Conservation (phyloP, 2,329 filamentous ascomycete species). For the Fusarium irregulare region DNA sequence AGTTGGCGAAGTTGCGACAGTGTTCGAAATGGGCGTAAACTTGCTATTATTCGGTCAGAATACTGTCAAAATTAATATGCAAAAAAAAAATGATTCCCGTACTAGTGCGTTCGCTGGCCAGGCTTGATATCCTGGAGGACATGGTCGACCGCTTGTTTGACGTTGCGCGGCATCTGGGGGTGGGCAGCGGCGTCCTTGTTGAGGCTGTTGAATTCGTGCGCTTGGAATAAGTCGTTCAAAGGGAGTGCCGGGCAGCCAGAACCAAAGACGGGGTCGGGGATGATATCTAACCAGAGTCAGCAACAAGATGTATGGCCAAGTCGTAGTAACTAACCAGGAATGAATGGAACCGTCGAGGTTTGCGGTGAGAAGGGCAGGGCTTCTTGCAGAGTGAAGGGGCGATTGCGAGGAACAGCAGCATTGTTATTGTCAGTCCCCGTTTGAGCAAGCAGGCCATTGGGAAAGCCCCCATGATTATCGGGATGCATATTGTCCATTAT, state of each 20-base stretch:
- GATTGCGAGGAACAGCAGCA: slow-evolving; percentile 49
- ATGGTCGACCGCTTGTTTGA: slow-evolving; percentile 79
- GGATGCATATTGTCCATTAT: slow-evolving; percentile 50
- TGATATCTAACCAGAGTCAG: slow-evolving; percentile 64
- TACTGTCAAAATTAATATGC: background rate
- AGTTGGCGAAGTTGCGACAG: slow-evolving; percentile 33
- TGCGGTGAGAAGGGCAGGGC: slow-evolving; percentile 86
- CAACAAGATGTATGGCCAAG: background rate
- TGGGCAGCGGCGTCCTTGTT: slow-evolving; percentile 75
- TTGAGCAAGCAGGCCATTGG: slow-evolving; percentile 51
- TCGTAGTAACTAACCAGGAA: slow-evolving; percentile 67
- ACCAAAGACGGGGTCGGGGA: slow-evolving; percentile 72
- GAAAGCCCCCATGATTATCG: slow-evolving; percentile 47
- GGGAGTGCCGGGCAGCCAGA: slow-evolving; percentile 64
- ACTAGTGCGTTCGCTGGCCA: slow-evolving; percentile 78
- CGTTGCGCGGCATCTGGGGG: slow-evolving; percentile 69
- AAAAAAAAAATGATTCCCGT: slow-evolving; percentile 44
- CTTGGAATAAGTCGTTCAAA: slow-evolving; percentile 63
- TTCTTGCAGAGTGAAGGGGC: slow-evolving; percentile 75
- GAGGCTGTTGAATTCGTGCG: slow-evolving; percentile 71
- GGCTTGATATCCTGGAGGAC: slow-evolving; percentile 79
- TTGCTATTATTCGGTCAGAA: slow-evolving; percentile 57
- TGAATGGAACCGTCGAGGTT: slow-evolving; percentile 82
- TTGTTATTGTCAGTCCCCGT: slow-evolving; percentile 40
- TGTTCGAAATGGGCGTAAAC: slow-evolving; percentile 56